Conservation (phyloP, 2,329 filamentous ascomycete species). For the Cyphellophora attinorum region DNA sequence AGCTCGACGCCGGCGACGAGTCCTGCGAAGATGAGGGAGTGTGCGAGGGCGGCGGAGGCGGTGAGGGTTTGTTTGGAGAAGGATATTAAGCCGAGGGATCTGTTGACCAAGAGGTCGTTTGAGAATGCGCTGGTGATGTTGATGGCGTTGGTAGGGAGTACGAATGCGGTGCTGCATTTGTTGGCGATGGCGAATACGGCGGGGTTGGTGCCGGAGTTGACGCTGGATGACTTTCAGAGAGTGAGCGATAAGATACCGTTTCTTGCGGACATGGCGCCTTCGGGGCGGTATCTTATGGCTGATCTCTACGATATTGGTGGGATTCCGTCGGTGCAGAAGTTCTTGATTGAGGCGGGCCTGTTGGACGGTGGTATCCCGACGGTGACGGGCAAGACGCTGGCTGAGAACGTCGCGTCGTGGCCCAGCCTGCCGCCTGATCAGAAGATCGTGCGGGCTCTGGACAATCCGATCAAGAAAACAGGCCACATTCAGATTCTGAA, state of each 20-base stretch:
- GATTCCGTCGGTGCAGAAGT: slow-evolving; percentile 75
- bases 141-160: slow-evolving; percentile 84
- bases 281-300: slow-evolving; percentile 76
- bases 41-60: slow-evolving; percentile 66
- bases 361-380: slow-evolving; percentile 72
- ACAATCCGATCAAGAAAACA: slow-evolving; percentile 73
- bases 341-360: slow-evolving; percentile 65
- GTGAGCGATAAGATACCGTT: slow-evolving; percentile 76
- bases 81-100: slow-evolving; percentile 70
- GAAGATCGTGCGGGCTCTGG: slow-evolving; percentile 69
- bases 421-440: slow-evolving; percentile 71
- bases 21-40: slow-evolving; percentile 79
- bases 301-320: slow-evolving; percentile 81
- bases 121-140: slow-evolving; percentile 85
- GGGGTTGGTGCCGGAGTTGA: slow-evolving; percentile 63
- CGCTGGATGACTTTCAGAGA: slow-evolving; percentile 72
- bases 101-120: slow-evolving; percentile 70
- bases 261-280: slow-evolving; percentile 76
- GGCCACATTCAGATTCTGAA: slow-evolving; percentile 83
- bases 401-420: slow-evolving; percentile 68
- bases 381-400: slow-evolving; percentile 74
- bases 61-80: slow-evolving; percentile 72
- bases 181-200: slow-evolving; percentile 85
- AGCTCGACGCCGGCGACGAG: slow-evolving; percentile 73
- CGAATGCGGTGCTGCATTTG: slow-evolving; percentile 81